phyloP scores from a whole-genome alignment of 1,139 yeast species.

The Candida anutae region DNA sequence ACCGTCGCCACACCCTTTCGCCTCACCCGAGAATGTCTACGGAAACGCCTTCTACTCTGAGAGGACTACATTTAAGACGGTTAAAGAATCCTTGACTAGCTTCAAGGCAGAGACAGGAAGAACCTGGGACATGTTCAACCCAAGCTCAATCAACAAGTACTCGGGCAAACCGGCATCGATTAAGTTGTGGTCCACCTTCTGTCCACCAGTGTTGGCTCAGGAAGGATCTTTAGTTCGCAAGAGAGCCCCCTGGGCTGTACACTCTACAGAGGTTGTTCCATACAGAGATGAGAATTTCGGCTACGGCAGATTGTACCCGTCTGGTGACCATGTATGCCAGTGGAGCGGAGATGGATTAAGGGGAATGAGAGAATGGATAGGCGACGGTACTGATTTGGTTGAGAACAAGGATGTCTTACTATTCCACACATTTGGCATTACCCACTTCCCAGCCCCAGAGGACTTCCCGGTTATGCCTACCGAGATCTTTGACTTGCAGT shows the following conservation, averaged over 20 bases:
- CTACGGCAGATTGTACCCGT: conserved; percentile 61
- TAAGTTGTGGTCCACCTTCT: conserved; percentile 71
- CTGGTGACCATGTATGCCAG: conserved; percentile 75
- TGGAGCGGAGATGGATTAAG: conserved; percentile 68
- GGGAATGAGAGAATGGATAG: conserved; percentile 70
- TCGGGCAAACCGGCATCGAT: conserved; percentile 72
- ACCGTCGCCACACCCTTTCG: no score
- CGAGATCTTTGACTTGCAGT: conserved; percentile 64
- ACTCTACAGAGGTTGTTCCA: conserved; percentile 62
- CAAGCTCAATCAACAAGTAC: conserved; percentile 54
- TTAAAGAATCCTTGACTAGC: conserved; percentile 57
- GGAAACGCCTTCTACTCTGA: conserved; percentile 68
- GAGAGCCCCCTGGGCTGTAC: conserved; percentile 77
- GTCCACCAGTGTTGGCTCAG: conserved; percentile 66
- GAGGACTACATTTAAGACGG: conserved; percentile 58
- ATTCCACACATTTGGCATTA: conserved; percentile 78
- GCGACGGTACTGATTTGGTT: conserved; percentile 53
- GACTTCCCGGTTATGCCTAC: conserved; percentile 90
- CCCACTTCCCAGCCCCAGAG: conserved; percentile 85
- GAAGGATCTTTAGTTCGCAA: conserved; percentile 68
- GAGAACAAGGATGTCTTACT: conserved; percentile 64
- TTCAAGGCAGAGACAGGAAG: conserved; percentile 56
- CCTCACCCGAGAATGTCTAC: conserved; percentile 60
- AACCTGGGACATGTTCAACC: conserved; percentile 77
- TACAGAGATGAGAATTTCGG: conserved; percentile 47